Conservation (phyloP, 495 filamentous ascomycete genomes). For the Cenococcum geophilum region DNA sequence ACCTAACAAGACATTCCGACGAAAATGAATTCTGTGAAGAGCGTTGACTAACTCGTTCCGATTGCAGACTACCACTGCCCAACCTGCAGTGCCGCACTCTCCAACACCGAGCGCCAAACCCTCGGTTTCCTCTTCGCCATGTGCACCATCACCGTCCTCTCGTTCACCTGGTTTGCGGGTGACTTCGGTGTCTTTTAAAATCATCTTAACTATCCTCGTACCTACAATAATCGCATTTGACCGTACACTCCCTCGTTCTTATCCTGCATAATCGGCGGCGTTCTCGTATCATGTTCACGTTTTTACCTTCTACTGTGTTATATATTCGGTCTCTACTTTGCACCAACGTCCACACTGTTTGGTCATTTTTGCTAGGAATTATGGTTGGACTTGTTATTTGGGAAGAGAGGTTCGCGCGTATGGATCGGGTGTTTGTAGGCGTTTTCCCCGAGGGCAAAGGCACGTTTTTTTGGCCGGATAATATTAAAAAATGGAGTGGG, state of each 20-base stretch:
- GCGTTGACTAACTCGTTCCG: conserved; percentile 1
- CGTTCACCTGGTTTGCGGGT: conserved; percentile 84
- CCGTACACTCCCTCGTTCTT: conserved; percentile 7
- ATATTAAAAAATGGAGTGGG: not conserved
- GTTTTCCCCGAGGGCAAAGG: too few species aligned
- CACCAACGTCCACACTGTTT: not conserved
- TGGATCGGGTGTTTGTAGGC: not conserved
- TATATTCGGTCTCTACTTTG: conserved; percentile 4
- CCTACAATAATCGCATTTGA: not conserved
- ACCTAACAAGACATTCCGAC: too few species aligned
- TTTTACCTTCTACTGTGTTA: not conserved
- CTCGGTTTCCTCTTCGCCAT: conserved; percentile 70
- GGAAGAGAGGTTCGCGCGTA: not conserved
- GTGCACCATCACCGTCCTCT: conserved; percentile 66
- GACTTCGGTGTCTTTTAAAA: conserved; percentile 55
- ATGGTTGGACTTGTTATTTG: not conserved
- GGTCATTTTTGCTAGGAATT: not conserved
- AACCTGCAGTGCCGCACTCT: conserved; percentile 67
- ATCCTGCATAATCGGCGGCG: not conserved
- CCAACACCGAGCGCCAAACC: conserved; percentile 57
- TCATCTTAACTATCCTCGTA: not conserved
- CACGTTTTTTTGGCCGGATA: too few species aligned
- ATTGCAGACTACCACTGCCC: conserved; percentile 51
- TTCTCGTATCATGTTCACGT: not conserved
- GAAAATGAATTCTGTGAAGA: conserved; percentile 6